Base-by-base conservation (phyloP, 345 rosid species). In the Salix suchowensis region DNA sequence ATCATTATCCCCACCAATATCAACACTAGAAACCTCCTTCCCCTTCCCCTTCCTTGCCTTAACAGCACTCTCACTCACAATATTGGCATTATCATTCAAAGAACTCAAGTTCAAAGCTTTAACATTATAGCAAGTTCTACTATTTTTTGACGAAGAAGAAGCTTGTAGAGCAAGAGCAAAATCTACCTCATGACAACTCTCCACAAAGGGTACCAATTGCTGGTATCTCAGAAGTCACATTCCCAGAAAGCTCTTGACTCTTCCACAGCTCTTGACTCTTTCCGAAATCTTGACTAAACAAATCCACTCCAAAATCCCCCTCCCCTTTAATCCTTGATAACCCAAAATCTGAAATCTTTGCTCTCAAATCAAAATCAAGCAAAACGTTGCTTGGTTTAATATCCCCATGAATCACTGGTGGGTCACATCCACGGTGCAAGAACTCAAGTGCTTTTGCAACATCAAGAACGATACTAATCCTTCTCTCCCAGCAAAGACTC, bases 341-440 rank as follows among this genome's bases (percentile, higher is more conserved):
- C 30, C 98, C 99, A 50, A 96, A 96, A 87, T 96, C 99, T 0
- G 99, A 92, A 76, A 96, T 79, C 89, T 90, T 93, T n/a, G 94
- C 97, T 61, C 83, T 89, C 55, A 85, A 88, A 55, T 96, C 97
- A 75, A 91, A 87, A 79, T 94, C 97, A 3, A 96, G 91, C 77
- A 96, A 86, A 30, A 93, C 97, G 81, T 96, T 96, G 73, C 99
- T 92, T 0, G 99, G 99, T 86, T 96, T 96, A 14, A 96, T 84
- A 71, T 96, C 99, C 32, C 99, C 99, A 73, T 96, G 99, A 81
- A 96, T 91, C 82, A 96, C 97, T 0, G 98, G 97, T 12, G 97
- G 99, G 64, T 93, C 98, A 78, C 97, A 93, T 2, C 94, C 98
- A 61, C 88, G 82, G 79, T 96, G 99, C 86, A 96, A 74, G 78